A percentile compares a stretch with the other conserved stretches of the same genome.
phyloP scores from a whole-genome alignment of 495 filamentous ascomycete genomes.

The Penicillium canariense region DNA sequence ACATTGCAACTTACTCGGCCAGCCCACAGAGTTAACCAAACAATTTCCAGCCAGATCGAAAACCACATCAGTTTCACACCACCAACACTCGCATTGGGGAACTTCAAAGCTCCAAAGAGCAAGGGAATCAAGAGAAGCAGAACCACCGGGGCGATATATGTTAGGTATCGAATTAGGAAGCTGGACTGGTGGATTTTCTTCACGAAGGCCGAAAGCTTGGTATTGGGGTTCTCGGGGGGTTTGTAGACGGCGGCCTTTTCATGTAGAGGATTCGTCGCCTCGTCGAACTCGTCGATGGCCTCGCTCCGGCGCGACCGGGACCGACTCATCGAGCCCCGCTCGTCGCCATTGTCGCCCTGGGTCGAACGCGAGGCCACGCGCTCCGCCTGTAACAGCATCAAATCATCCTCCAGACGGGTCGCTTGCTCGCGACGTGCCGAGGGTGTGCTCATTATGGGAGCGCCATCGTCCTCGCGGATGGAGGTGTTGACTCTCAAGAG shows the following conservation, averaged over 20 bases:
- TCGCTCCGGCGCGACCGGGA: constrained; percentile 52
- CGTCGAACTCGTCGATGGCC: constrained; percentile 81
- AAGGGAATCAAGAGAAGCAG: constrained; percentile 76
- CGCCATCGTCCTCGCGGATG: constrained; percentile 24
- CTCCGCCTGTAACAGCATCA: constrained; percentile 81
- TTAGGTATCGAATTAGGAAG: constrained; percentile 77
- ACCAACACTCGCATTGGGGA: constrained; percentile 64
- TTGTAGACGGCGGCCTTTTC: constrained; percentile 66
- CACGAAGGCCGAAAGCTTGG: constrained; percentile 57
- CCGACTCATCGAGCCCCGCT: constrained; percentile 44
- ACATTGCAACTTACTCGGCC: constrained; percentile 52
- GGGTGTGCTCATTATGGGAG: constrained; percentile 38
- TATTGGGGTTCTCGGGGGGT: constrained; percentile 65
- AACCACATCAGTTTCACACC: constrained; percentile 86
- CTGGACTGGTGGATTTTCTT: constrained; percentile 72
- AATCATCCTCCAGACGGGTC: constrained; percentile 75
- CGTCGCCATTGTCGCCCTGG: constrained; percentile 41
- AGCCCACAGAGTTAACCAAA: constrained; percentile 91
- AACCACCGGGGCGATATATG: constrained; percentile 78
- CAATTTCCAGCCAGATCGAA: constrained; percentile 87
- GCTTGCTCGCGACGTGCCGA: constrained; percentile 63
- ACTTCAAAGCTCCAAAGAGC: constrained; percentile 69
- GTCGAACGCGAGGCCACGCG: constrained; percentile 61
- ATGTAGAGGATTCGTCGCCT: constrained; percentile 70
- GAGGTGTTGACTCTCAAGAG: constrained; percentile 37